Evolutionary conservation across 208 protist genomes (phyloP).

Genomic region (Zelonia costaricensis): DNA sequence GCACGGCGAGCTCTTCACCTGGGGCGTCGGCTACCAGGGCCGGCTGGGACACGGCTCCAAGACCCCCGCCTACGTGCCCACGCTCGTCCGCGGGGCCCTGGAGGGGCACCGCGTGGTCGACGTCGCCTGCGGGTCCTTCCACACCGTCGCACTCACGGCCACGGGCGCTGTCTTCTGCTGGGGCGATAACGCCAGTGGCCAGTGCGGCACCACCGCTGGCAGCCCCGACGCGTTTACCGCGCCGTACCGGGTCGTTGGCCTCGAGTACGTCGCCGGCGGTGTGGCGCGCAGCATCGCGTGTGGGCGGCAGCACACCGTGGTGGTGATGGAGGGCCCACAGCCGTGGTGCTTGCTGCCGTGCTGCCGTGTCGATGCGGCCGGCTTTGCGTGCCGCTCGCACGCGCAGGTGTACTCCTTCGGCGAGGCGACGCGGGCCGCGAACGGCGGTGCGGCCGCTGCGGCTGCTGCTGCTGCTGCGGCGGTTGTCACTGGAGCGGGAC

Average conservation of each 20-base stretch:
- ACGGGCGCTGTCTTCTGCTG: constrained; percentile 79
- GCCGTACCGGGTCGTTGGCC: constrained; percentile 71
- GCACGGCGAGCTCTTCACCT: constrained; percentile 82
- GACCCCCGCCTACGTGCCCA: constrained; percentile 61
- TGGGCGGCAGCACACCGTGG: constrained; percentile 82
- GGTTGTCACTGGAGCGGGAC: neutral
- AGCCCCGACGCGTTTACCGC: constrained; percentile 57
- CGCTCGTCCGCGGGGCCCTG: constrained; percentile 64
- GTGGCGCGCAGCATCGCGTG: constrained; percentile 72
- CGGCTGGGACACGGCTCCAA: constrained; percentile 79
- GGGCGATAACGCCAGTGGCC: constrained; percentile 85
- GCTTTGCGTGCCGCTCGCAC: constrained; percentile 34
- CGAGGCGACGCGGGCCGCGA: constrained; percentile 30
- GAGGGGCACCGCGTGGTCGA: constrained; percentile 59
- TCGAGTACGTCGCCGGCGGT: constrained; percentile 82
- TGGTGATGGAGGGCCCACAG: constrained; percentile 85
- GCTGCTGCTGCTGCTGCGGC: constrained; percentile 3
- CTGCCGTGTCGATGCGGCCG: constrained; percentile 50
- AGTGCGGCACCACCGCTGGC: constrained; percentile 57
- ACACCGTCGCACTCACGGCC: constrained; percentile 78
- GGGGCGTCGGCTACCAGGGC: constrained; percentile 88
- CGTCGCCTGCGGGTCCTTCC: constrained; percentile 85
- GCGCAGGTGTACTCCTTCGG: constrained; percentile 81
- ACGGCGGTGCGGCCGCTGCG: neutral
- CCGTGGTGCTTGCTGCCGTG: constrained; percentile 56